Evolutionary conservation across 768 basidiomycete species (phyloP).

Genomic region (Kwoniella sp.): DNA sequence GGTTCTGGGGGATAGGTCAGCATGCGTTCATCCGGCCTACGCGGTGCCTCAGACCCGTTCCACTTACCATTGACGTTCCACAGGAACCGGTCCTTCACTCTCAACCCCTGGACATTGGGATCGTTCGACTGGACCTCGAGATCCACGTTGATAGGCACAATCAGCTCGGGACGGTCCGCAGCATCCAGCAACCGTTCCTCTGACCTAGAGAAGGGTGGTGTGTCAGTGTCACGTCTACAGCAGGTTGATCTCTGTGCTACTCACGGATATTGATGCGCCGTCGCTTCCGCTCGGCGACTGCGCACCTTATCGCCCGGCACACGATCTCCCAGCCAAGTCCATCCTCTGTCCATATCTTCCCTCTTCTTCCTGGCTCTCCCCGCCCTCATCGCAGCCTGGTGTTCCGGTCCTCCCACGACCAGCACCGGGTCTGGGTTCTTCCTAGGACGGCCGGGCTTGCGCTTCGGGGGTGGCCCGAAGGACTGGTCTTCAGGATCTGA

Average conservation of each 20-base stretch:
- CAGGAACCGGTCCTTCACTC: conserved; percentile 89
- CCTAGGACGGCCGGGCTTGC: conserved; percentile 53
- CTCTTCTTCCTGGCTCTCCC: conserved; percentile 52
- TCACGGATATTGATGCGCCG: conserved; percentile 71
- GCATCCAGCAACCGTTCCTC: conserved; percentile 63
- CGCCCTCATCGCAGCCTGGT: conserved; percentile 64
- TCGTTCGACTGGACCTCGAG: conserved; percentile 87
- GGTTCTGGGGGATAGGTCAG: conserved; percentile 53
- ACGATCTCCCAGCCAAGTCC: conserved; percentile 82
- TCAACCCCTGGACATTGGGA: conserved; percentile 74
- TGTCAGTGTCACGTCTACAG: no score
- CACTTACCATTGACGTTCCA: conserved; percentile 78
- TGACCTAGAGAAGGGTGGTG: conserved; percentile 51
- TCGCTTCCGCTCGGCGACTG: conserved; percentile 35
- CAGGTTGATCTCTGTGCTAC: no score
- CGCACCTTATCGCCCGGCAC: conserved; percentile 76
- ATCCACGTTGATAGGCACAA: conserved; percentile 91
- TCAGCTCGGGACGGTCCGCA: conserved; percentile 57
- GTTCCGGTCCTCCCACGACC: conserved; percentile 69
- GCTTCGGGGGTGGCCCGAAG: conserved; percentile 1
- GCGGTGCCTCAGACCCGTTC: not conserved
- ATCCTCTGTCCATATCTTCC: conserved; percentile 56
- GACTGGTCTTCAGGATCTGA: conserved; percentile 50
- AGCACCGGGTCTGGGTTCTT: conserved; percentile 23
- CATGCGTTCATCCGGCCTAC: no score